Evolutionary conservation across 306 rosid genomes (phyloP).

Genomic region (Cicer arietinum): DNA sequence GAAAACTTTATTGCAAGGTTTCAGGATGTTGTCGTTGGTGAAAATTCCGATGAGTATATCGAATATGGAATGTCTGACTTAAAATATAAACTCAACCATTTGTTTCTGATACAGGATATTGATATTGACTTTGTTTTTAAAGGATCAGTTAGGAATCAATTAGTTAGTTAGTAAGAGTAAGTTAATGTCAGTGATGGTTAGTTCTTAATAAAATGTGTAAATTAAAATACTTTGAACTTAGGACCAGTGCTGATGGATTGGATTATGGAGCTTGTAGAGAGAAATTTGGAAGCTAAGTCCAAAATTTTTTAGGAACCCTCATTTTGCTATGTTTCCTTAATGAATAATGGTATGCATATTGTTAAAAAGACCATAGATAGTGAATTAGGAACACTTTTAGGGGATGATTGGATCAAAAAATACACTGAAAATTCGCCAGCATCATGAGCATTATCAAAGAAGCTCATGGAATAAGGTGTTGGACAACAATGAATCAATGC

Average conservation of each 20-base stretch:
- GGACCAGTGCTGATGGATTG: background rate
- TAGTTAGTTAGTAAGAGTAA: background rate
- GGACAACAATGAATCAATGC: slow-evolving; percentile 59
- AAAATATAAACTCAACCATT: too few relatives aligned
- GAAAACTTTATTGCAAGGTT: slow-evolving; percentile 67
- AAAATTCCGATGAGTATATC: slow-evolving; percentile 60
- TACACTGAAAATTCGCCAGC: slow-evolving; percentile 64
- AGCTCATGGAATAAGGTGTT: slow-evolving; percentile 77
- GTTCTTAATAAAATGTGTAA: too few relatives aligned
- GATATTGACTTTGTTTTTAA: background rate
- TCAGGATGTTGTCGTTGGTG: slow-evolving; percentile 53
- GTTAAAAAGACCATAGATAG: slow-evolving; percentile 76
- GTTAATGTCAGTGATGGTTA: background rate
- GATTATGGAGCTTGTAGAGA: background rate
- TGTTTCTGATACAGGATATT: background rate
- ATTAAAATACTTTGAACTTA: too few relatives aligned
- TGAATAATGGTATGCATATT: slow-evolving; percentile 82
- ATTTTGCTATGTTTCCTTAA: background rate
- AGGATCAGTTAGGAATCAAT: background rate
- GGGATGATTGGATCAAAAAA: slow-evolving; percentile 81
- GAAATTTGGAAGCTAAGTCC: background rate
- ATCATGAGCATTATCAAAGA: slow-evolving; percentile 66
- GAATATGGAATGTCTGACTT: slow-evolving; percentile 44
- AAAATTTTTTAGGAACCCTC: background rate
- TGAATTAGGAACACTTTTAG: slow-evolving; percentile 70